phyloP scores from a whole-genome alignment of 2,329 filamentous ascomycete species.

The Aureobasidium sp. region DNA sequence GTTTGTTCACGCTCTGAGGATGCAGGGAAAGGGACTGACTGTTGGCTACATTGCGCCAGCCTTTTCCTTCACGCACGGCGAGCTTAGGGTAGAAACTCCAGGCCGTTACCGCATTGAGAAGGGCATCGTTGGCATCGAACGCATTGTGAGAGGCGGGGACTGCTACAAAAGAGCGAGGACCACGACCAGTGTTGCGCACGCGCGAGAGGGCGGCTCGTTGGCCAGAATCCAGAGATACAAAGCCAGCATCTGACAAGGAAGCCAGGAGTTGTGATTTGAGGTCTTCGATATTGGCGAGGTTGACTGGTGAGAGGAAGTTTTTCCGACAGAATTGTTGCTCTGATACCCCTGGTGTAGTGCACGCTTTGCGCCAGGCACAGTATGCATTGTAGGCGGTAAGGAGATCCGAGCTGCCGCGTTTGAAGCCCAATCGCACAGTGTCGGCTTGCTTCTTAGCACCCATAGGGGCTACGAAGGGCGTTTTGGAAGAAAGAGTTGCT shows the following conservation, averaged over 20 bases:
- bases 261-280: conserved; percentile 86
- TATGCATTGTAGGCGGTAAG: conserved; percentile 94
- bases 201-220: conserved; percentile 65
- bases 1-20: conserved; percentile 80
- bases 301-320: conserved; percentile 87
- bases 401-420: conserved; percentile 80
- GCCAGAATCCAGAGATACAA: conserved; percentile 65
- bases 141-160: conserved; percentile 67
- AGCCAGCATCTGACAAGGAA: conserved; percentile 76
- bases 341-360: conserved; percentile 60
- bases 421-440: conserved; percentile 69
- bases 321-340: conserved; percentile 91
- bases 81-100: conserved; percentile 97
- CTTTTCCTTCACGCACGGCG: conserved; percentile 74
- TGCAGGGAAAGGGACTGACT: conserved; percentile 86
- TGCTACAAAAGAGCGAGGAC: conserved; percentile 70
- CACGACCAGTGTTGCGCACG: conserved; percentile 57
- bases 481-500: conserved; percentile 89
- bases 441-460: conserved; percentile 78
- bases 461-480: conserved; percentile 82
- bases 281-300: conserved; percentile 86
- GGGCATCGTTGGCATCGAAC: conserved; percentile 71
- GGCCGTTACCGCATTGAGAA: conserved; percentile 75
- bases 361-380: conserved; percentile 76
- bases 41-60: conserved; percentile 84